Evolutionary conservation across 371 early-diverging fungal genomes (phyloP).

Genomic region (Choanephora cucurbitarum): DNA sequence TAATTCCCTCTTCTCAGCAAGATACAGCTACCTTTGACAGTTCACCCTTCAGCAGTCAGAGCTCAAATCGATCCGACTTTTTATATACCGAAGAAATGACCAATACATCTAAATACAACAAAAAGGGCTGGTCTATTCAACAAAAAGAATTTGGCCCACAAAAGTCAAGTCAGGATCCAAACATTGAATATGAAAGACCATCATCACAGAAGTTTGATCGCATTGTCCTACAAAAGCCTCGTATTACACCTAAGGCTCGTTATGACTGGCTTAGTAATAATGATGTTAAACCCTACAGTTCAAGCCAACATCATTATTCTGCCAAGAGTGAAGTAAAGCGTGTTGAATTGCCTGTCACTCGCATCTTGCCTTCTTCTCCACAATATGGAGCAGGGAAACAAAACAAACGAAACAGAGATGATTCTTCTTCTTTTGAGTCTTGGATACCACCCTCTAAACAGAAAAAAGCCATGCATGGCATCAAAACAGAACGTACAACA

Average conservation of each 20-base stretch:
- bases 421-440: background rate
- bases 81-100: slow-evolving; percentile 10
- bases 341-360: background rate
- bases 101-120: slow-evolving; percentile 20
- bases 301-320: slow-evolving; percentile 1
- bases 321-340: background rate
- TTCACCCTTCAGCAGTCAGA: slow-evolving; percentile 2
- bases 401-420: background rate
- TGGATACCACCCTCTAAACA: background rate
- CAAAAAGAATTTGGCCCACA: slow-evolving; percentile 9
- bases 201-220: background rate
- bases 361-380: background rate
- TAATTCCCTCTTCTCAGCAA: background rate
- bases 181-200: background rate
- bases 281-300: slow-evolving; percentile 26
- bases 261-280: slow-evolving; percentile 17
- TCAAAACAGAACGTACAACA: background rate
- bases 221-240: slow-evolving; percentile 3
- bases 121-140: slow-evolving; percentile 12
- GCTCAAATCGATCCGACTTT: background rate
- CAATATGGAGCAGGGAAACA: background rate
- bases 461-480: background rate
- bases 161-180: slow-evolving; percentile 17
- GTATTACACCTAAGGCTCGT: background rate
- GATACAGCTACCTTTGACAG: background rate